Conservation (phyloP, 2,329 filamentous ascomycete species). For the Colletotrichum salicis region DNA sequence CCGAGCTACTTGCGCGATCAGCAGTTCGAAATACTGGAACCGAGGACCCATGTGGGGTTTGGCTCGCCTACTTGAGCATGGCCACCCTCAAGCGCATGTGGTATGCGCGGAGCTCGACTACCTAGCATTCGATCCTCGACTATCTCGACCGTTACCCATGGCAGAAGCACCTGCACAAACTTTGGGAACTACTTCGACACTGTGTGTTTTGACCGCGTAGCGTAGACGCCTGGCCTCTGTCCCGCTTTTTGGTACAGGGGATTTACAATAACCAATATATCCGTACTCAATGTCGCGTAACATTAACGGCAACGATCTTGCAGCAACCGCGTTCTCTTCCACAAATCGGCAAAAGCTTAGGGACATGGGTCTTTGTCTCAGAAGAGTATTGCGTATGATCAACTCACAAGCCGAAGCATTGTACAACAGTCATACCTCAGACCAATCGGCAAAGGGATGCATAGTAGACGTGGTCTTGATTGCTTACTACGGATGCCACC, state of each 20-base stretch:
- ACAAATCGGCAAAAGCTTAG: constrained; percentile 3
- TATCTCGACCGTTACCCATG: background rate
- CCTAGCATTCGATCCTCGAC: background rate
- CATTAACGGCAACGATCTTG: constrained; percentile 9
- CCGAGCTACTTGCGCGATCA: background rate
- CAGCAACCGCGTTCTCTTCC: constrained; percentile 9
- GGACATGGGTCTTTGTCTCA: background rate
- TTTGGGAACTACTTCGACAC: background rate
- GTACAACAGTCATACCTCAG: background rate
- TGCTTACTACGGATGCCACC: background rate
- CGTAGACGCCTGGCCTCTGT: background rate
- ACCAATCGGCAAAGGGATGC: background rate
- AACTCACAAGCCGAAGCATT: background rate
- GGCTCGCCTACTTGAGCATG: background rate
- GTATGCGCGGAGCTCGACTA: background rate
- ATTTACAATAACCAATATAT: background rate
- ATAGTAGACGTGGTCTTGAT: background rate
- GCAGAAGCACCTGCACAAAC: background rate
- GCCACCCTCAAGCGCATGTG: constrained; percentile 19
- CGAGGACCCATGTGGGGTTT: background rate
- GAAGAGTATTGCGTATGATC: background rate
- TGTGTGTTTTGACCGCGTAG: background rate
- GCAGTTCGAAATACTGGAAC: background rate
- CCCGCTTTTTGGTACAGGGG: background rate
- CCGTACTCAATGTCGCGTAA: constrained; percentile 3